Base-by-base conservation (phyloP, 768 basidiomycete genomes). In the Cyclocybe cylindracea region DNA sequence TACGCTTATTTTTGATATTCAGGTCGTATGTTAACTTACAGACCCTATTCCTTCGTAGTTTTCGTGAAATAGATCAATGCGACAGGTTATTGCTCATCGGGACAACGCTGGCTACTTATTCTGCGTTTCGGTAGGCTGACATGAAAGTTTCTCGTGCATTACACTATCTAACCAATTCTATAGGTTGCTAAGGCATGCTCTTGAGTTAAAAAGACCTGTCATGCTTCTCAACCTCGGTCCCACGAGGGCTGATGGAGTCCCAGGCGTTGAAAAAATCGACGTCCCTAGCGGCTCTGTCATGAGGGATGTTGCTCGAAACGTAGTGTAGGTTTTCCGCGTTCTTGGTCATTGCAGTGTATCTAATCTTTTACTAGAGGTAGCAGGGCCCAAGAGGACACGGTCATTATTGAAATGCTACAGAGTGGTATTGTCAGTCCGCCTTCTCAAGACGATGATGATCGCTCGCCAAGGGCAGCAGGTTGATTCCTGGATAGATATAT, bases 61-160 rank as follows among this genome's bases (percentile, higher is more conserved):
- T 80, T 60, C 62, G 59, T 13, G 74, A 84, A 33, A 62, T 95
- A 36, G 81, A 86, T 53, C 63, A 66, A 7, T 73, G 83, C 16
- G 86, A 91, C 46, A 76, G 83, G 40, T 68, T 98, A 0, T 80
- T 98, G 40, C 72, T 96, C 37, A 71, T 96, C 35, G 96, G 95
- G 33, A 95, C 94, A 0, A 94, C 92, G 1, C 80, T 97, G 24
- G 94, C 96, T 0, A 98, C 95, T 0, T 97, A 89, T 69, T 94
- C 91, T 5, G 93, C 94, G 2, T 97, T 87, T 69, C 78, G 91
- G 91, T 90, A 57, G 19, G 72, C 36, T 36, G 7, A 41, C n/a
- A 13, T 16, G 38, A 24, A 38, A 46, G 44, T 44, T 33, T 43
- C 29, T 38, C 18, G 19, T 42, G 13, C 55, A 50, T 13, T 37